A percentile compares a stretch with the other conserved stretches of the same genome.
Evolutionary conservation across 2,329 filamentous ascomycete genomes (phyloP).

Genomic region (Hypoxylon sp.): DNA sequence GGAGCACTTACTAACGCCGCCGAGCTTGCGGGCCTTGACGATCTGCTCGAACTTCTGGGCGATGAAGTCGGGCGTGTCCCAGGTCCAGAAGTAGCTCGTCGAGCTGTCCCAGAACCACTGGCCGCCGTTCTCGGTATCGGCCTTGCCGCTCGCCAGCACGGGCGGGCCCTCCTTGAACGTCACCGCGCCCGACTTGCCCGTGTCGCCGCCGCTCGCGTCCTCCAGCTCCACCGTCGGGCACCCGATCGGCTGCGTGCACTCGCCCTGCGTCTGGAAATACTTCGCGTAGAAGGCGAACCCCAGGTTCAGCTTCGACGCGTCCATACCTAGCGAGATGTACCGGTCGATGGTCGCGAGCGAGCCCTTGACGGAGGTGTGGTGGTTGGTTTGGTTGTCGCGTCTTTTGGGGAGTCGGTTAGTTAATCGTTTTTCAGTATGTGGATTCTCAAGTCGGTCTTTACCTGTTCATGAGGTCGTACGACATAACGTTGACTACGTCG

Average conservation of each 20-base stretch:
- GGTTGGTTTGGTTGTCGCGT: slow-evolving; percentile 74
- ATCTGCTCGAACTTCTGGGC: slow-evolving; percentile 73
- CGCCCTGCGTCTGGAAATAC: slow-evolving; percentile 68
- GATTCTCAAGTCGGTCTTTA: slow-evolving; percentile 8
- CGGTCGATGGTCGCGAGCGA: slow-evolving; percentile 69
- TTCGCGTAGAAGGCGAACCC: slow-evolving; percentile 79
- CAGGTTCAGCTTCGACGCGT: slow-evolving; percentile 69
- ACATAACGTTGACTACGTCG: slow-evolving; percentile 75
- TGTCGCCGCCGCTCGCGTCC: slow-evolving; percentile 70
- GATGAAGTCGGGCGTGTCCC: slow-evolving; percentile 76
- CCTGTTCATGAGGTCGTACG: slow-evolving; percentile 54
- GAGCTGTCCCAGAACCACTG: slow-evolving; percentile 77
- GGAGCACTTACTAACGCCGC: slow-evolving; percentile 70
- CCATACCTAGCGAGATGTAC: slow-evolving; percentile 71
- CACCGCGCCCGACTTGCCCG: slow-evolving; percentile 64
- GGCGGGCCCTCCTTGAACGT: slow-evolving; percentile 61
- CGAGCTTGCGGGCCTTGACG: slow-evolving; percentile 69
- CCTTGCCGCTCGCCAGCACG: slow-evolving; percentile 60
- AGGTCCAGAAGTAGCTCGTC: slow-evolving; percentile 79
- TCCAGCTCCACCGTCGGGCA: slow-evolving; percentile 72
- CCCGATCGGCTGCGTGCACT: slow-evolving; percentile 61
- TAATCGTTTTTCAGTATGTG: neutral
- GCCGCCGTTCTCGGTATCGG: slow-evolving; percentile 72
- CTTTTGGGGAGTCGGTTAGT: slow-evolving; percentile 74
- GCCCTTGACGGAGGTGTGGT: slow-evolving; percentile 74